phyloP scores from a whole-genome alignment of 106 monocot species.

The Allium cepa region DNA sequence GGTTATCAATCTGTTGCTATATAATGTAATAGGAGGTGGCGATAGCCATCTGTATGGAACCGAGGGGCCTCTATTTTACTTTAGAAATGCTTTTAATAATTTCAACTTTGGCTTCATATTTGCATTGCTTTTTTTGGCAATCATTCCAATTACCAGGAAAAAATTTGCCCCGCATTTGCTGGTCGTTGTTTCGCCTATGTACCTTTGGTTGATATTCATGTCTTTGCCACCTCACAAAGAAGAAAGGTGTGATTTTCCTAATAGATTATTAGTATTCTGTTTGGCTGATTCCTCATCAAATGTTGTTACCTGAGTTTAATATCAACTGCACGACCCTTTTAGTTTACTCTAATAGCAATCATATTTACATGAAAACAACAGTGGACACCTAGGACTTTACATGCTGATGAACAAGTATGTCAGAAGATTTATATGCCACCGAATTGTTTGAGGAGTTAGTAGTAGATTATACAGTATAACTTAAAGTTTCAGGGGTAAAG shows the following conservation, averaged over 20 bases:
- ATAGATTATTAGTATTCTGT: not conserved
- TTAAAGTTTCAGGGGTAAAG: too few relatives aligned
- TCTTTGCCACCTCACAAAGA: constrained; percentile 96
- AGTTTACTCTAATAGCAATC: too few relatives aligned
- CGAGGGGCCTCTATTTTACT: constrained; percentile 68
- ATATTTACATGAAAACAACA: too few relatives aligned
- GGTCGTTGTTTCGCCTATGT: constrained; percentile 78
- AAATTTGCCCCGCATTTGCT: constrained; percentile 75
- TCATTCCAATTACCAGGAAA: constrained; percentile 64
- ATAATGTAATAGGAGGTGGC: constrained; percentile 92
- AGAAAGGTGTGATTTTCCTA: constrained; percentile 57
- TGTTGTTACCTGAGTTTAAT: not conserved
- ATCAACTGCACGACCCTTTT: too few relatives aligned
- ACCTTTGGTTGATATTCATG: constrained; percentile 97
- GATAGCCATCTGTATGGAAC: constrained; percentile 97
- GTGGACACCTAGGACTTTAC: too few relatives aligned
- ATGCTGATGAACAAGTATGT: too few relatives aligned
- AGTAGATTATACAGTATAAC: too few relatives aligned
- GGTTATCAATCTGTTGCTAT: constrained; percentile 74
- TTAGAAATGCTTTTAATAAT: constrained; percentile 97
- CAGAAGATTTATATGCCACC: too few relatives aligned
- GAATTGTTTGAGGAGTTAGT: too few relatives aligned
- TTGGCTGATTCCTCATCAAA: not conserved
- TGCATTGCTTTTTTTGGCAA: constrained; percentile 64
- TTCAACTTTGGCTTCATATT: constrained; percentile 86